A percentile compares a stretch with the other conserved stretches of the same genome.
Evolutionary conservation across 768 basidiomycete genomes (phyloP).

Genomic region (Agaricus sinodeliciosus): DNA sequence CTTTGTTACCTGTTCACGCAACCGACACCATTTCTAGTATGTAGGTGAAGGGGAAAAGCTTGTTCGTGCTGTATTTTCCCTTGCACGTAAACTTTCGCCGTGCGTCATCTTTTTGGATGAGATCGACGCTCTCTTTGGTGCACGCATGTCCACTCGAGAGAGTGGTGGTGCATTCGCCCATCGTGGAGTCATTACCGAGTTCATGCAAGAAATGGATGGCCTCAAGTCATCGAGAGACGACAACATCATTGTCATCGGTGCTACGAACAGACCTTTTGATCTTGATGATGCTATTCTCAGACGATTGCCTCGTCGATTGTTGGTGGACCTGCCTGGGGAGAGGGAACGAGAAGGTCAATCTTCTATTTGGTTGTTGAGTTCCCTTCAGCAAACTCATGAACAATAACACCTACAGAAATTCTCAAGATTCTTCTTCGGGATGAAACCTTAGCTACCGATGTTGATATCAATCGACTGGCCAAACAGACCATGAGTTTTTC

Average conservation of each 20-base stretch:
- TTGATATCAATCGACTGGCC: conserved; percentile 55
- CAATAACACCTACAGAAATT: conserved; percentile 51
- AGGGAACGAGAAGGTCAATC: conserved; percentile 72
- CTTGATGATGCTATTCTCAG: conserved; percentile 89
- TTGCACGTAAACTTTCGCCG: conserved; percentile 80
- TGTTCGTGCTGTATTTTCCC: conserved; percentile 81
- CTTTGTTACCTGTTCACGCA: neutral
- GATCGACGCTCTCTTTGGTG: conserved; percentile 88
- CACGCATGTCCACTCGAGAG: conserved; percentile 70
- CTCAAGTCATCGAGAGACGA: conserved; percentile 74
- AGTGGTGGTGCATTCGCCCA: conserved; percentile 80
- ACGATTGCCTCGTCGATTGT: conserved; percentile 76
- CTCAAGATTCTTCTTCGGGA: conserved; percentile 82
- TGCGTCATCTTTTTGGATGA: conserved; percentile 95
- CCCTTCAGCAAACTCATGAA: neutral
- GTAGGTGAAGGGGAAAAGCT: conserved; percentile 88
- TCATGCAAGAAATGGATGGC: conserved; percentile 97
- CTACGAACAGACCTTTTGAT: conserved; percentile 89
- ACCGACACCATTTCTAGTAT: conserved; percentile 40
- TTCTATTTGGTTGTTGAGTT: conserved; percentile 3
- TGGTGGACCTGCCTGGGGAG: conserved; percentile 86
- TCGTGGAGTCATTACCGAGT: conserved; percentile 83
- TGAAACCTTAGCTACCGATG: conserved; percentile 60
- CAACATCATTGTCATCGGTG: conserved; percentile 86
- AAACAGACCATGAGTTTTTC: conserved; percentile 82